Percentiles rank a stretch among this genome's conserved stretches.
Conservation (phyloP, 345 rosid genomes). For the Cardamine resedifolia region DNA sequence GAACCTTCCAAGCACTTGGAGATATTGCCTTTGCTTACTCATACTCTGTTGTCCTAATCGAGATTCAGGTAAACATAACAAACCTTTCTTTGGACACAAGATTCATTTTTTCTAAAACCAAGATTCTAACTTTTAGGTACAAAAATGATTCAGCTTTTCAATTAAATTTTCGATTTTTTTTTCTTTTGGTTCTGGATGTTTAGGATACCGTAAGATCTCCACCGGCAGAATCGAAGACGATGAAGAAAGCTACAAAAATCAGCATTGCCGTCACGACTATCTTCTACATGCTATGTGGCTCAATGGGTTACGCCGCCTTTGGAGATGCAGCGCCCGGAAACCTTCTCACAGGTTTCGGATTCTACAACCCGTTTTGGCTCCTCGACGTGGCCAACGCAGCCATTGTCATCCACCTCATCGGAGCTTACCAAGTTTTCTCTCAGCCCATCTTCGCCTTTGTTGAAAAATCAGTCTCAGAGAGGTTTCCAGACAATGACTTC, state of each 20-base stretch:
- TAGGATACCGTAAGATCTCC: conserved; percentile 51
- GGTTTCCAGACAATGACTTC: conserved; percentile 47
- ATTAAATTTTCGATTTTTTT: background rate
- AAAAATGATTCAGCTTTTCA: background rate
- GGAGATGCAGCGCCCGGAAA: conserved; percentile 73
- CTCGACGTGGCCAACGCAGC: conserved; percentile 69
- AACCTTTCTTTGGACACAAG: background rate
- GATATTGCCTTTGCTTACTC: conserved; percentile 89
- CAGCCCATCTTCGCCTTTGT: conserved; percentile 74
- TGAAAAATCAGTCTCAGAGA: conserved; percentile 43
- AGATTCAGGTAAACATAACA: conserved; percentile 63
- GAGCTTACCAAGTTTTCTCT: conserved; percentile 76
- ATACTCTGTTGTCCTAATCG: conserved; percentile 67
- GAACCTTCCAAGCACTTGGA: conserved; percentile 84
- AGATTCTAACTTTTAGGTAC: background rate
- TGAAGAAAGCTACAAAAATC: conserved; percentile 44
- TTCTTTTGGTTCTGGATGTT: background rate
- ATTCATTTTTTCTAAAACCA: background rate
- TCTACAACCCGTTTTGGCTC: conserved; percentile 75
- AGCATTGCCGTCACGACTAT: conserved; percentile 44
- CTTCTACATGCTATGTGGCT: conserved; percentile 62
- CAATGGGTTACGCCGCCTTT: conserved; percentile 74
- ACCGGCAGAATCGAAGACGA: conserved; percentile 48
- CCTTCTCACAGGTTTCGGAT: conserved; percentile 75
- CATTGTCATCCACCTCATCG: conserved; percentile 65